Base-by-base conservation (phyloP, 2,329 filamentous ascomycete genomes). In the Alternaria gaisen region DNA sequence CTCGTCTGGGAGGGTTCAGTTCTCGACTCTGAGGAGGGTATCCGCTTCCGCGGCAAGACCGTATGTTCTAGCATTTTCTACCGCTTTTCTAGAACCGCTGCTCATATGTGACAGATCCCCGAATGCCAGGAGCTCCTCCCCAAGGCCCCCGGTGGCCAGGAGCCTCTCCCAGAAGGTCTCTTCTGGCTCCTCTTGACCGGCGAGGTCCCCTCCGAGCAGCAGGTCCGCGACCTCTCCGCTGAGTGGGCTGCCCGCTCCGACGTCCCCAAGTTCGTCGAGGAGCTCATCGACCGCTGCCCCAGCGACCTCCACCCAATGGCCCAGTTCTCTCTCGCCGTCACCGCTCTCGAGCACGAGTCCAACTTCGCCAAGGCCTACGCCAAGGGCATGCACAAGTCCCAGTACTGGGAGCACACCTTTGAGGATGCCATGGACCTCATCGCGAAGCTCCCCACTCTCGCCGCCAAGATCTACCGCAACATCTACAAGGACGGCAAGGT, bases 401-500 rank as follows among this genome's bases (percentile, higher is more conserved):
- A 98, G 76, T 99, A 99, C 92, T 99, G 95, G 95, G 89, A 90
- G 83, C 94, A 98, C 88, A 97, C 94, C 75, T 99, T 96, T 78
- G 95, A 99, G 89, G 95, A 99, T 85, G 95, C 94, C 66, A 98
- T 99, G 94, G 94, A 99, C 85, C 87, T 99, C 81, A 99, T 99
- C 81, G 95, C 95, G 80, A 98, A 98, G 90, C 92, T 99, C 75
- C 95, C 95, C 80, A 97, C 93, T 81, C 97, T 99, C 77, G 95
- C 95, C 69, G 87, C 95, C 68, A 93, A 93, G 85, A 99, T 99
- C 88, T 99, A 99, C 90, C 95, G 97, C 87, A 99, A 99, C 83
- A 91, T 98, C 82, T 99, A 97, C 92, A 97, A 98, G 90, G 95
- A 97, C 79, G 95, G 95, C 85, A 98, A 98, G 90, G 94, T 99